Evolutionary conservation across 768 basidiomycete genomes (phyloP).

Genomic region (Termitomyces sp.): DNA sequence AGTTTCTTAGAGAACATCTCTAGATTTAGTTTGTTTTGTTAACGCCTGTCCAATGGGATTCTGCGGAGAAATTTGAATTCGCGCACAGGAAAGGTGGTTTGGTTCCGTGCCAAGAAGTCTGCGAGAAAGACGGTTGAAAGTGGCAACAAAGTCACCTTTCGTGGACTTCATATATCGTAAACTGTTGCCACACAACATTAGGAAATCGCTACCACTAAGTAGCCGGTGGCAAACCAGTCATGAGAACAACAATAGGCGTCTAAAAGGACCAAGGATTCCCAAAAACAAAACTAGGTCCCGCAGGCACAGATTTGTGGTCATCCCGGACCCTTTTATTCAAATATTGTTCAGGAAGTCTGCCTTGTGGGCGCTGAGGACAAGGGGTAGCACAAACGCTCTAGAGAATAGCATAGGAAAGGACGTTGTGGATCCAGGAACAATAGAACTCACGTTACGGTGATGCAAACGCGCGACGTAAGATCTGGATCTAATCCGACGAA

Average conservation of each 20-base stretch:
- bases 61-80: background rate
- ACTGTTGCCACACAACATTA: background rate
- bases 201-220: background rate
- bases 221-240: background rate
- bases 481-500: no score
- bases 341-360: background rate
- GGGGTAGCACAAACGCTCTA: background rate
- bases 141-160: background rate
- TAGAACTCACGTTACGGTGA: no score
- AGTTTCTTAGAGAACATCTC: background rate
- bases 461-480: no score
- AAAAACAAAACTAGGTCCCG: background rate
- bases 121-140: background rate
- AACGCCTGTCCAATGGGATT: background rate
- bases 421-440: background rate
- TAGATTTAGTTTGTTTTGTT: background rate
- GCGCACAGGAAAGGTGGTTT: background rate
- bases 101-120: background rate
- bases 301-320: background rate
- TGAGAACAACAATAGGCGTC: background rate
- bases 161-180: background rate
- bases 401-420: background rate
- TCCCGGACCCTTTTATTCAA: background rate
- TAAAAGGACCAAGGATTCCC: background rate
- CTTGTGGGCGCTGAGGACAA: background rate